A percentile compares a stretch with the other conserved stretches of the same genome.
Conservation (phyloP, 495 filamentous ascomycete species). For the Clavariopsis aquatica region DNA sequence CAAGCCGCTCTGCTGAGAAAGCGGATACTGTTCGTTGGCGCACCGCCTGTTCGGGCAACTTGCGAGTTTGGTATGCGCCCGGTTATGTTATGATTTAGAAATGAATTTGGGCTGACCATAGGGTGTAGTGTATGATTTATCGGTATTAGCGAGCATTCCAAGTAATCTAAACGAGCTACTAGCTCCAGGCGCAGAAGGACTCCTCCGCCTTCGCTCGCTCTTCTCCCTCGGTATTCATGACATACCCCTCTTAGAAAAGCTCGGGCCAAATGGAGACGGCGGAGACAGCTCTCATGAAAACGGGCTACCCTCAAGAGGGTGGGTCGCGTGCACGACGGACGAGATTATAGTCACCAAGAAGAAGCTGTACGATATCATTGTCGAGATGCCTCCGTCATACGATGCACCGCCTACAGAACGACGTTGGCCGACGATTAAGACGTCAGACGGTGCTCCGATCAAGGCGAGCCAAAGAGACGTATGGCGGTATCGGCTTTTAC, state of each 20-base stretch:
- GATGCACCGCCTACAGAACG: slow-evolving; percentile 58
- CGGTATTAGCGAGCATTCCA: slow-evolving; percentile 80
- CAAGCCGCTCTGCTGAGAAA: slow-evolving; percentile 86
- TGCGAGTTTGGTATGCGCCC: slow-evolving; percentile 79
- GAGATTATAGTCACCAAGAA: slow-evolving; percentile 83
- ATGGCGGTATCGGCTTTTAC: slow-evolving; percentile 73
- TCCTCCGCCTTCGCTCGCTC: slow-evolving; percentile 72
- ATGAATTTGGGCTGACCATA: neutral
- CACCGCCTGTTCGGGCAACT: slow-evolving; percentile 78
- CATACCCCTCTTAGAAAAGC: slow-evolving; percentile 71
- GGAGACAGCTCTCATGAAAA: slow-evolving; percentile 44
- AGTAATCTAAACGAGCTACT: slow-evolving; percentile 65
- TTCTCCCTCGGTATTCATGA: slow-evolving; percentile 93
- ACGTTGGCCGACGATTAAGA: slow-evolving; percentile 74
- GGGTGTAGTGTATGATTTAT: slow-evolving; percentile 82
- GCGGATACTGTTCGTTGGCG: slow-evolving; percentile 78
- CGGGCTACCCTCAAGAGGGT: slow-evolving; percentile 54
- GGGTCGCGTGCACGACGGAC: slow-evolving; percentile 95
- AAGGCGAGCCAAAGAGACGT: slow-evolving; percentile 91
- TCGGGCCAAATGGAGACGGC: slow-evolving; percentile 33
- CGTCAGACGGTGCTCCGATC: slow-evolving; percentile 60
- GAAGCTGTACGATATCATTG: slow-evolving; percentile 81
- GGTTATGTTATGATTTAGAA: neutral
- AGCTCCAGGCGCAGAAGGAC: slow-evolving; percentile 55
- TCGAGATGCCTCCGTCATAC: slow-evolving; percentile 71